Conservation (phyloP, 169 alveolate species). For the Theileria parva region DNA sequence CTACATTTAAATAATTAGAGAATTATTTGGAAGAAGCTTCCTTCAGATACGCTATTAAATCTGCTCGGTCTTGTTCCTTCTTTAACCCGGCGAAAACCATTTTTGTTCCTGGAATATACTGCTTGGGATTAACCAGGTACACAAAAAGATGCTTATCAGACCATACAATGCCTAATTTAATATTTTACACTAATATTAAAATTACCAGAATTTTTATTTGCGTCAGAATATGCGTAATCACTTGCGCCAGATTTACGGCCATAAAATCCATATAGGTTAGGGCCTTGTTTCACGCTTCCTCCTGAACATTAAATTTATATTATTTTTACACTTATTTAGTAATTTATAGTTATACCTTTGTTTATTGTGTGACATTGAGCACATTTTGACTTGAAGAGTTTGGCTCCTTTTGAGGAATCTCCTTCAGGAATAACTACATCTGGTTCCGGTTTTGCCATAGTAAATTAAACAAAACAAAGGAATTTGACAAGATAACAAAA, state of each 20-base stretch:
- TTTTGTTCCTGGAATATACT: constrained; percentile 93
- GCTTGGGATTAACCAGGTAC: constrained; percentile 88
- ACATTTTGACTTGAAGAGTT: constrained; percentile 88
- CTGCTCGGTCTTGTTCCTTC: constrained; percentile 93
- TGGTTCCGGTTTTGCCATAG: constrained; percentile 84
- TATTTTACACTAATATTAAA: neutral
- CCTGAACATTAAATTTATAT: constrained; percentile 62
- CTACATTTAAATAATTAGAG: neutral
- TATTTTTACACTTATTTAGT: constrained; percentile 7
- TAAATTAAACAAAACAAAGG: neutral
- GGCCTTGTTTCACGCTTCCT: constrained; percentile 88
- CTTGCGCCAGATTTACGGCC: constrained; percentile 87
- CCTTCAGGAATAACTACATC: constrained; percentile 89
- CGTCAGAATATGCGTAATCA: constrained; percentile 87
- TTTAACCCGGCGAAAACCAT: constrained; percentile 96
- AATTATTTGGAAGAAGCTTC: constrained; percentile 67
- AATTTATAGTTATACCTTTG: constrained; percentile 67
- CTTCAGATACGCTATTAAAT: constrained; percentile 89
- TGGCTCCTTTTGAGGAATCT: constrained; percentile 88
- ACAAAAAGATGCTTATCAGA: constrained; percentile 87
- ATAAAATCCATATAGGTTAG: constrained; percentile 82
- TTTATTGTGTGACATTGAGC: constrained; percentile 91
- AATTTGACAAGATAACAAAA: neutral
- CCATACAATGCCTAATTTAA: constrained; percentile 83
- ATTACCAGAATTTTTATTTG: constrained; percentile 82